phyloP scores from a whole-genome alignment of 2,329 filamentous ascomycete species.

The Penicillium fuscoglaucum region DNA sequence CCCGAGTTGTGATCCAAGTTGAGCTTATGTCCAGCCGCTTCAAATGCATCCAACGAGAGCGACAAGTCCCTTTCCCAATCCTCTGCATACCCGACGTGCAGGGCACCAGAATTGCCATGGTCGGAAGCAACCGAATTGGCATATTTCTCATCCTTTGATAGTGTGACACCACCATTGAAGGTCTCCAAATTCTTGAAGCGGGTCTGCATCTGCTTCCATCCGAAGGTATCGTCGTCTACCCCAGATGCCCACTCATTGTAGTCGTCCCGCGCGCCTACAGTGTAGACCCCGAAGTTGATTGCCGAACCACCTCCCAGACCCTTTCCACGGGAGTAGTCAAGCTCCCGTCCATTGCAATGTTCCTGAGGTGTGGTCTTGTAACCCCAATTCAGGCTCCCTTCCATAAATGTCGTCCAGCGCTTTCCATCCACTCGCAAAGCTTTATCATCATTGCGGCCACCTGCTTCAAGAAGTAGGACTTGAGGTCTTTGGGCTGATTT shows the following conservation, averaged over 20 bases:
- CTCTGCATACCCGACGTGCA: slow-evolving; percentile 52
- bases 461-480: slow-evolving; percentile 64
- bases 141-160: slow-evolving; percentile 48
- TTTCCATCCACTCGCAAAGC: slow-evolving; percentile 55
- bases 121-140: slow-evolving; percentile 45
- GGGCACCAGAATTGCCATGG: slow-evolving; percentile 53
- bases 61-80: slow-evolving; percentile 54
- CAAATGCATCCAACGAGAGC: slow-evolving; percentile 49
- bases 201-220: slow-evolving; percentile 55
- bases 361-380: slow-evolving; percentile 54
- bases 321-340: slow-evolving; percentile 54
- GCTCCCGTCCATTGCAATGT: slow-evolving; percentile 45
- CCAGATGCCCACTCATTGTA: slow-evolving; percentile 62
- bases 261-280: slow-evolving; percentile 58
- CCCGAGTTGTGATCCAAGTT: slow-evolving; percentile 61
- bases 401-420: slow-evolving; percentile 55
- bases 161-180: slow-evolving; percentile 48
- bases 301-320: slow-evolving; percentile 55
- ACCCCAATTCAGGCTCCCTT: slow-evolving; percentile 53
- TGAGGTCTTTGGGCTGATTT: slow-evolving; percentile 49
- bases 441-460: slow-evolving; percentile 51
- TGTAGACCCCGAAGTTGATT: slow-evolving; percentile 59
- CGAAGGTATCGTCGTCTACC: slow-evolving; percentile 57
- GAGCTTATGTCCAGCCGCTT: slow-evolving; percentile 49
- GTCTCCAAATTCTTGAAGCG: slow-evolving; percentile 57